These are phyloP conservation scores for Aphanoascus verrucosus DNA, from an alignment of 2,329 filamentous ascomycete genomes.

Conservation along the genomic window DNA sequence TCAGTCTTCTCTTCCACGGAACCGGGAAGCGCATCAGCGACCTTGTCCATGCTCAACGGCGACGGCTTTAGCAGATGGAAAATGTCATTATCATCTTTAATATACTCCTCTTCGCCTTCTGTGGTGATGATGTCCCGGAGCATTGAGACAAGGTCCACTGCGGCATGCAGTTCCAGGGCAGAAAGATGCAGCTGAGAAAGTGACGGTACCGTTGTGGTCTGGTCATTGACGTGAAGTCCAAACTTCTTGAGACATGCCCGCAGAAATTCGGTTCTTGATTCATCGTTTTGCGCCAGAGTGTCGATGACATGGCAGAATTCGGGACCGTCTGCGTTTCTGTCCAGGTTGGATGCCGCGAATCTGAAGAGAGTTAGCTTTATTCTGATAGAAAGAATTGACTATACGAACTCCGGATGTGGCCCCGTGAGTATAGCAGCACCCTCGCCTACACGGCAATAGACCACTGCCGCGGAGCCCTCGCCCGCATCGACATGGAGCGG, in stretches of 20 bases:
- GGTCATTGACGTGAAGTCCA: conserved; percentile 64
- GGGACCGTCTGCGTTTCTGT: conserved; percentile 53
- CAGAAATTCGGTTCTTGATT: conserved; percentile 60
- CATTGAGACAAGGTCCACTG: conserved; percentile 54
- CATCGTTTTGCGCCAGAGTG: conserved; percentile 57
- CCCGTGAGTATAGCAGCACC: conserved; percentile 73
- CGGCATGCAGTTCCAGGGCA: conserved; percentile 52
- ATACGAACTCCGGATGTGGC: conserved; percentile 76
- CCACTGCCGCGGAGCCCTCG: conserved; percentile 61
- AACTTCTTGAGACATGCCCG: conserved; percentile 70
- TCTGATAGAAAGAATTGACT: not conserved
- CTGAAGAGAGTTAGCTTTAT: conserved; percentile 37
- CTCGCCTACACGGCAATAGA: conserved; percentile 72
- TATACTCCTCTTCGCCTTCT: conserved; percentile 57
- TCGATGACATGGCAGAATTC: conserved; percentile 62
- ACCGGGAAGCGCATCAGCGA: conserved; percentile 45
- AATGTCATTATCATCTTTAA: conserved; percentile 70
- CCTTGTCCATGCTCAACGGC: conserved; percentile 46
- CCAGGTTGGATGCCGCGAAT: conserved; percentile 71
- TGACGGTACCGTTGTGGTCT: conserved; percentile 59
- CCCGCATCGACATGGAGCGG: conserved; percentile 66
- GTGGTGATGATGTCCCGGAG: conserved; percentile 55
- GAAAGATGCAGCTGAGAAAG: conserved; percentile 77
- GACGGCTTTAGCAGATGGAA: conserved; percentile 66
- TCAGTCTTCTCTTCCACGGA: conserved; percentile 24